Percentiles rank a stretch among this genome's conserved stretches.
phyloP scores from a whole-genome alignment of 345 rosid genomes.

The Ailanthus altissimus region DNA sequence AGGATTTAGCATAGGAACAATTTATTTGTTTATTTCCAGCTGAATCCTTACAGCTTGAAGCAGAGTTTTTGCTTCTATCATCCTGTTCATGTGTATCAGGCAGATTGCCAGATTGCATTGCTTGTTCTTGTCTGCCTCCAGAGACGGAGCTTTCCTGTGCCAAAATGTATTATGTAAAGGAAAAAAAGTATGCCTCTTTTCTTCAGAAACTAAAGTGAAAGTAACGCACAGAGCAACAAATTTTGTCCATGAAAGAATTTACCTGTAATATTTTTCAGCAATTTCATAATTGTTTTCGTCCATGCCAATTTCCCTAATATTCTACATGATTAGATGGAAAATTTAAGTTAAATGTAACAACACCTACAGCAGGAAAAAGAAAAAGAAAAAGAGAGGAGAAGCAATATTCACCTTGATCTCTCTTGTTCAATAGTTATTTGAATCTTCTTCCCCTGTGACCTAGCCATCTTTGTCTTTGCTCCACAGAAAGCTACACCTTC shows the following conservation, averaged over 20 bases:
- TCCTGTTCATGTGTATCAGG: constrained; percentile 67
- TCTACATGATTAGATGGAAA: constrained; percentile 37
- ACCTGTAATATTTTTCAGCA: constrained; percentile 81
- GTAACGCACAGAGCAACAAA: background rate
- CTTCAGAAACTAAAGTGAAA: background rate
- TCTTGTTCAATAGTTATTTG: constrained; percentile 70
- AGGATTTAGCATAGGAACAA: constrained; percentile 61
- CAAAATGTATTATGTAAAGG: background rate
- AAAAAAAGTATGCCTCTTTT: background rate
- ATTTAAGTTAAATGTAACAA: constrained; percentile 1
- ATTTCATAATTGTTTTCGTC: constrained; percentile 75
- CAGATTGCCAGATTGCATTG: constrained; percentile 74
- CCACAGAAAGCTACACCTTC: constrained; percentile 59
- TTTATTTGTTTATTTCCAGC: constrained; percentile 45
- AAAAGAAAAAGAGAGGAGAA: background rate
- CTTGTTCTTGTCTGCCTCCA: constrained; percentile 74
- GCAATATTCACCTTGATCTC: constrained; percentile 50
- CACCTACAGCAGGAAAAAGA: background rate
- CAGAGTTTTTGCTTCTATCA: constrained; percentile 66
- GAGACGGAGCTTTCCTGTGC: constrained; percentile 60
- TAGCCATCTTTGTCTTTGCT: constrained; percentile 53
- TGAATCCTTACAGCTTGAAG: constrained; percentile 51
- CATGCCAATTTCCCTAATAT: constrained; percentile 83
- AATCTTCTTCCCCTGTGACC: constrained; percentile 74
- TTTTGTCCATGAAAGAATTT: background rate